Conservation (phyloP, 1,284 basidiomycete genomes). For the Heterobasidion irregulare region DNA sequence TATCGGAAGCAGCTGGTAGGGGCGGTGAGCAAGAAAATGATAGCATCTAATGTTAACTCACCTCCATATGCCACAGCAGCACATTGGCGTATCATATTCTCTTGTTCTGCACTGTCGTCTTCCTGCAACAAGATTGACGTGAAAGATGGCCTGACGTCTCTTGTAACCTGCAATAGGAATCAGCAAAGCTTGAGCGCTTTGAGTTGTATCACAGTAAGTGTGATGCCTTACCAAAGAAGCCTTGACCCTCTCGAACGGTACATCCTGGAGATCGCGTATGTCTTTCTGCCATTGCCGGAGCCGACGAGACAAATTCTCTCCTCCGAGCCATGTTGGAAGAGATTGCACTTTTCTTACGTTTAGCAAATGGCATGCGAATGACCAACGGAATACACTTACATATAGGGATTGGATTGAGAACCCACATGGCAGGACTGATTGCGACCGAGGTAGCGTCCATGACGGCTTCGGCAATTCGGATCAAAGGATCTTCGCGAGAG, state of each 20-base stretch:
- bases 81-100: constrained; percentile 5
- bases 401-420: neutral
- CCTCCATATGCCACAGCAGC: constrained; percentile 14
- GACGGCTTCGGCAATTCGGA: neutral
- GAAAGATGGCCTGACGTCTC: constrained; percentile 13
- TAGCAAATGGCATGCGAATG: neutral
- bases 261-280: constrained; percentile 9
- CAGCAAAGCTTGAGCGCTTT: neutral
- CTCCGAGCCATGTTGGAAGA: neutral
- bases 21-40: neutral
- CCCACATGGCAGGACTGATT: neutral
- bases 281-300: neutral
- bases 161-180: neutral
- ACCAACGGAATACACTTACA: neutral
- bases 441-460: neutral
- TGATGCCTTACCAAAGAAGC: constrained; percentile 5
- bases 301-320: neutral
- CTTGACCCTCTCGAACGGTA: constrained; percentile 16
- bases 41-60: neutral
- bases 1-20: constrained; percentile 12
- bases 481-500: neutral
- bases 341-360: neutral
- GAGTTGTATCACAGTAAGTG: neutral
- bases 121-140: constrained; percentile 14
- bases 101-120: constrained; percentile 10